Base-by-base conservation (phyloP, 495 filamentous ascomycete genomes). In the Pseudoneurospora amorphoporcata region DNA sequence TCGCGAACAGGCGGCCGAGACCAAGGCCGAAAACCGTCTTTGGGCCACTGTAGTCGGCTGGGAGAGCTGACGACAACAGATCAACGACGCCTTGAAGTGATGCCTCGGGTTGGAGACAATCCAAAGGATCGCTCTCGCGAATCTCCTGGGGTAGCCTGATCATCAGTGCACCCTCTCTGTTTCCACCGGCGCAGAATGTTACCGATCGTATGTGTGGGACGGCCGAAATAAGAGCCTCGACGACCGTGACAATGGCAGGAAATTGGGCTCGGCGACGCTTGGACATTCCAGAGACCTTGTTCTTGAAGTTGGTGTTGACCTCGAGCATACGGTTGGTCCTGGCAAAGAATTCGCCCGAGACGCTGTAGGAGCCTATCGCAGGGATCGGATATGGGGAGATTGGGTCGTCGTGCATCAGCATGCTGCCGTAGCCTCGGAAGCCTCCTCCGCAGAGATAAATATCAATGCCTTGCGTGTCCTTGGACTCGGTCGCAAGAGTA, bases 391-490 rank as follows among this genome's bases (percentile, higher is more conserved):
- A 98, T 0, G 90, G 91, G 68, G 87, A 82, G 38, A 90, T 86
- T 1, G 83, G 79, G 68, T 92, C 89, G 68, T 87, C 85, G 77
- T 89, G 84, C 86, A 96, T 91, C 17, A 97, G 83, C 39, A 97
- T 86, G 79, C 92, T 95, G 10, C 94, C 94, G 83, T 95, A 97
- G 38, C 94, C 94, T 17, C 94, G 86, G 79, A 97, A 97, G 0
- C 94, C 94, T 14, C 94, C 94, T 9, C 94, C 94, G 69, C 92
- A 96, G 68, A 98, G 87, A 78, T 95, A 95, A 2, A 98, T 84
- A 12, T 90, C 87, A 71, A 94, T 87, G 5, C 92, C 91, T 0
- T 83, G 84, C 8, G 79, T 72, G 3, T 81, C 77, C n/a, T 82
- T 79, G 16, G 80, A 81, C 3, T 73, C 75, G 0, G 84, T 73